These are phyloP conservation scores for Apiospora hydei DNA, from an alignment of 2,329 filamentous ascomycete genomes.

Conservation along the genomic window DNA sequence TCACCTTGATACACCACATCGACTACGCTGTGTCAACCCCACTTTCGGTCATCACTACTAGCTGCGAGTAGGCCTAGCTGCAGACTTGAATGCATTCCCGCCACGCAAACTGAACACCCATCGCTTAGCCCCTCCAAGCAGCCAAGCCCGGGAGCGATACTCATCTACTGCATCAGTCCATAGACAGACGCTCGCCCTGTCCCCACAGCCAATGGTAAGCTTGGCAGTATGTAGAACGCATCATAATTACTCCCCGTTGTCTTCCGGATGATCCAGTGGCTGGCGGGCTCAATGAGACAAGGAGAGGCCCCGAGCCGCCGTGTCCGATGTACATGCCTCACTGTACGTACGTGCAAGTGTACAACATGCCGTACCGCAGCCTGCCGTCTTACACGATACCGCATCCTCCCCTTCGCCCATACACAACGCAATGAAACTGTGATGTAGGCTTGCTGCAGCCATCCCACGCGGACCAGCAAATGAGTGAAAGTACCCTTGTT, in stretches of 20 bases:
- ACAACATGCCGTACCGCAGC: background rate
- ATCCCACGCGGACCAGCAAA: slow-evolving; percentile 10
- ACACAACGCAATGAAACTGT: background rate
- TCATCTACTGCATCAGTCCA: slow-evolving; percentile 2
- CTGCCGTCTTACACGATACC: slow-evolving; percentile 19
- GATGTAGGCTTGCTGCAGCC: slow-evolving; percentile 19
- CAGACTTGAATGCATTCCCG: slow-evolving; percentile 5
- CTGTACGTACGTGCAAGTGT: background rate
- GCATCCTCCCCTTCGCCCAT: background rate
- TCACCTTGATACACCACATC: slow-evolving; percentile 24
- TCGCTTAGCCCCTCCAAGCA: background rate
- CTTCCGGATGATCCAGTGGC: slow-evolving; percentile 2
- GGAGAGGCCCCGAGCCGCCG: slow-evolving; percentile 8
- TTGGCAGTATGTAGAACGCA: slow-evolving; percentile 5
- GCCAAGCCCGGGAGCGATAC: slow-evolving; percentile 7
- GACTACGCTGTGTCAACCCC: slow-evolving; percentile 23
- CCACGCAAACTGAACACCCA: slow-evolving; percentile 14
- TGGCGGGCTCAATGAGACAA: slow-evolving; percentile 9
- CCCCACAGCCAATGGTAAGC: background rate
- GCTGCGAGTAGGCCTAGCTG: slow-evolving; percentile 9
- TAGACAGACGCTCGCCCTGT: slow-evolving; percentile 4
- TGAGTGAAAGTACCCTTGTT: slow-evolving; percentile 15
- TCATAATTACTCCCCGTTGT: slow-evolving; percentile 2
- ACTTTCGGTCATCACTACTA: slow-evolving; percentile 25
- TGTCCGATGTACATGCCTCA: slow-evolving; percentile 9